Evolutionary conservation across 2,329 filamentous ascomycete species (phyloP), one percentile per base, ranked within the genome.

Genomic region (Fusarium nematophilum): DNA sequence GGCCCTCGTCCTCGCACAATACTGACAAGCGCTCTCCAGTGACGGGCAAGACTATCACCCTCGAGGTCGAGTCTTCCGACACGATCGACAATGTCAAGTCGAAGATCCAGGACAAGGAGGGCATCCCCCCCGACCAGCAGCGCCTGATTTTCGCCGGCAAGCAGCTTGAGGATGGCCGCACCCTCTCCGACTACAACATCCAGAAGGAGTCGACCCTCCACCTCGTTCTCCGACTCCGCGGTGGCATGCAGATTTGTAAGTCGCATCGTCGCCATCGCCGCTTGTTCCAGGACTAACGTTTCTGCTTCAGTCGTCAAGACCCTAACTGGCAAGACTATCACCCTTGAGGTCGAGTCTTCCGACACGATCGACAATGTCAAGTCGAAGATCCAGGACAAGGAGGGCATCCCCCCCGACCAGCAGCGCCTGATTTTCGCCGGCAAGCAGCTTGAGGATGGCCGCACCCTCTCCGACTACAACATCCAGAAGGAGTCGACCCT

Each of bases 91-190:
- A 97, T 62, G 94, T 97, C 27, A 97, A 98, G 89, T 88, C 86
- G 43, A 98, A 97, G 87, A 98, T 97, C 44, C 94, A 98, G 79
- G 94, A 98, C 74, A 97, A 98, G 87, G 94, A 98, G 80, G 94
- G 94, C 36, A 97, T 98, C 52, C 94, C 93, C 39, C 93, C 93
- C 9, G 93, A 97, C 74, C 93, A 98, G 79, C 93, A 97, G 82
- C 94, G 93, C 69, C 78, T 97, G 67, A 97, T 97, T 76, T 97
- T 97, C 68, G 93, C 93, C 37, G 94, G 94, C 59, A 98, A 98
- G 85, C 94, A 98, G 76, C 87, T 97, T 4, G 94, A 98, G 78
- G 94, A 98, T 68, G 93, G 94, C 58, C 82, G 82, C 48, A 85
- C 82, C 51, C 76, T 84, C 7, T 80, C 79, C 47, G 82, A 83